Conservation (phyloP, 495 filamentous ascomycete genomes). For the Tuber magnatum region DNA sequence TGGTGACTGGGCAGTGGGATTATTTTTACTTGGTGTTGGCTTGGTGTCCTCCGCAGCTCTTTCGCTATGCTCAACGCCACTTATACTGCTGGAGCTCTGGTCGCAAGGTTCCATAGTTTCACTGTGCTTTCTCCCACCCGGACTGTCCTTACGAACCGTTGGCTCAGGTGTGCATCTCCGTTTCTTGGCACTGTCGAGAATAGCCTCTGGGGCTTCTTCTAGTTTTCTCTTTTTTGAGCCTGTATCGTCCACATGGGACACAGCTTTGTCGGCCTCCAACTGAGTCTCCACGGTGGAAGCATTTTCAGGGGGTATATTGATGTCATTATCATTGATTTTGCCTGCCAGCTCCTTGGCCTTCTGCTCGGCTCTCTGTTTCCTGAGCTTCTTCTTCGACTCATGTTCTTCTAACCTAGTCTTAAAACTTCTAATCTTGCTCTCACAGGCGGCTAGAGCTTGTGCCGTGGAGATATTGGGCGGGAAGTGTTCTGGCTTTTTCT, state of each 20-base stretch:
- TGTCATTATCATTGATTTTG: not conserved
- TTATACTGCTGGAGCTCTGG: not conserved
- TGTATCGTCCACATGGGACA: not conserved
- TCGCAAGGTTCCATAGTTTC: not conserved
- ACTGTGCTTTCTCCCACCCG: not conserved
- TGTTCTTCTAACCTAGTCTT: not conserved
- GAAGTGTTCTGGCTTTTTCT: not conserved
- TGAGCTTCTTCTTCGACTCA: not conserved
- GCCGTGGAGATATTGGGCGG: fast-evolving
- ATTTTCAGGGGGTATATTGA: not conserved
- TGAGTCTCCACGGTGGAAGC: not conserved
- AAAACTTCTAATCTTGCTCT: not conserved
- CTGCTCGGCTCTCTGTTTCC: not conserved
- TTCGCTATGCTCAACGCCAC: not conserved
- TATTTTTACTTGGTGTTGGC: not conserved
- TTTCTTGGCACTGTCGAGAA: not conserved
- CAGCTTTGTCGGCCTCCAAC: not conserved
- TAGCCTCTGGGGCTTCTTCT: not conserved
- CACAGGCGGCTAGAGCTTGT: not conserved
- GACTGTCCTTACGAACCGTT: not conserved
- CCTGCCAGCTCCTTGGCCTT: not conserved
- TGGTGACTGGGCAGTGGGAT: not conserved
- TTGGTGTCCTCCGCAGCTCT: not conserved
- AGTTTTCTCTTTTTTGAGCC: not conserved
- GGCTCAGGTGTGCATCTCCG: not conserved